These are phyloP conservation scores for Retiboletus fuscus DNA, from an alignment of 1,284 basidiomycete genomes.

Conservation along the genomic window DNA sequence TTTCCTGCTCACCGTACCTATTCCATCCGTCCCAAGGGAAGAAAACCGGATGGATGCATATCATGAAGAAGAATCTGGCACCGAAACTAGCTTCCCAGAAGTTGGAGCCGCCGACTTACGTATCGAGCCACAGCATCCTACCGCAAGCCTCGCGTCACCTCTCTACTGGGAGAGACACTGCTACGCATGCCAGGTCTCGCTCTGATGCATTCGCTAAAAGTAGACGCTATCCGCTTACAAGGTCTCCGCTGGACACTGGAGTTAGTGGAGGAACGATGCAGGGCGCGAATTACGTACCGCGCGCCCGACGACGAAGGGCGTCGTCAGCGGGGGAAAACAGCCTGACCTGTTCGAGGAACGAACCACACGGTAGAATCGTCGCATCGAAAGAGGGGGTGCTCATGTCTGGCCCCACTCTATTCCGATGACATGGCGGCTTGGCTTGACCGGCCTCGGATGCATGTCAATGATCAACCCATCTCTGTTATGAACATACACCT, in stretches of 20 bases:
- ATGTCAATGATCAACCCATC: conserved; percentile 1
- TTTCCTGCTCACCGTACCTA: conserved; percentile 77
- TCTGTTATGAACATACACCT: not conserved
- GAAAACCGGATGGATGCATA: conserved; percentile 73
- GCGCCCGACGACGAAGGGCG: conserved; percentile 45
- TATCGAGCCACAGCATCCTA: conserved; percentile 10
- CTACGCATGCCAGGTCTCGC: conserved; percentile 40
- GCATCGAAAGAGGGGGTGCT: conserved; percentile 7
- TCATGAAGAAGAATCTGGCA: conserved; percentile 74
- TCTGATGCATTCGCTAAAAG: conserved; percentile 42
- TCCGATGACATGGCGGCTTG: too few species aligned
- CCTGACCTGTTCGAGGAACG: conserved; percentile 21
- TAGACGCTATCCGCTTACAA: conserved; percentile 8
- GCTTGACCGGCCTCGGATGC: not conserved
- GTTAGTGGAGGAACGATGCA: conserved; percentile 9
- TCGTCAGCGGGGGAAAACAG: conserved; percentile 47
- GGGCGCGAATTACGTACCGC: conserved; percentile 27
- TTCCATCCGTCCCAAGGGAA: conserved; percentile 73
- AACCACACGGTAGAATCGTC: conserved; percentile 16
- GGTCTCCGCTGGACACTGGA: conserved; percentile 23
- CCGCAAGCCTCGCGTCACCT: conserved; percentile 21
- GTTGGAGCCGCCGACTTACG: conserved; percentile 57
- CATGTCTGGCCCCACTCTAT: conserved; percentile 4
- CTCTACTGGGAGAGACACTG: conserved; percentile 19
- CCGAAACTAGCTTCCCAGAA: conserved; percentile 70